Base-by-base conservation (phyloP, 257 asterid genomes). In the Nicotiana paniculata region DNA sequence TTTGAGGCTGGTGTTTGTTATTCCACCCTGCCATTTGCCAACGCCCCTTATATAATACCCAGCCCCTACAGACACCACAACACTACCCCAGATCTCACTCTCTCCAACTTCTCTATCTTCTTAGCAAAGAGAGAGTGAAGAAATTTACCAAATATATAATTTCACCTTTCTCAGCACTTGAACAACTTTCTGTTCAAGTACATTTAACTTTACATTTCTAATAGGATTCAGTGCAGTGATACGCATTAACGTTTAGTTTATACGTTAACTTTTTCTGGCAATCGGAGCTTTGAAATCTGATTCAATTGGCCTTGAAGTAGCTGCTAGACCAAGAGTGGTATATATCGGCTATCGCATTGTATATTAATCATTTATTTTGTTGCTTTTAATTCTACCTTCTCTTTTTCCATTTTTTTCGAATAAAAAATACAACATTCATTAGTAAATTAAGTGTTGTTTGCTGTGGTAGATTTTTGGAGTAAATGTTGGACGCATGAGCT, bases 21-120 rank as follows among this genome's bases (percentile, higher is more conserved):
- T 26, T 74, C 79, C 79, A 74, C 63, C 46, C 63, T 51, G 79
- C 79, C 61, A 48, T 24, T 39, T 51, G 79, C 79, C 61, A 48
- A 26, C 4, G 9, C 26, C 62, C 79, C 17, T 75, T 75, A 75
- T 75, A 75, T 75, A 51, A 74, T 64, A 64, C 64, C 30, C 30
- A 1, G 30, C 30, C 43, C 43, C 11, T 30, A 21, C 9, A 74
- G 28, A 48, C 8, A 32, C 12, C 46, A 15, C 48, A 32, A 16
- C 43, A 3, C 63, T 15, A 53, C 58, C 58, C 57, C 58, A 53
- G 18, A 53, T 53, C 58, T 13, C 58, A 53, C 18, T 3, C 58
- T 53, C 18, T 53, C 18, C 1, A 53, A 53, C 58, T 53, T 15
- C 3, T 53, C 6, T 53, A 12, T 11, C 18, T 53, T 53, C 18